Conservation (phyloP, 805 yeast genomes). For the Lipomyces starkeyi region DNA sequence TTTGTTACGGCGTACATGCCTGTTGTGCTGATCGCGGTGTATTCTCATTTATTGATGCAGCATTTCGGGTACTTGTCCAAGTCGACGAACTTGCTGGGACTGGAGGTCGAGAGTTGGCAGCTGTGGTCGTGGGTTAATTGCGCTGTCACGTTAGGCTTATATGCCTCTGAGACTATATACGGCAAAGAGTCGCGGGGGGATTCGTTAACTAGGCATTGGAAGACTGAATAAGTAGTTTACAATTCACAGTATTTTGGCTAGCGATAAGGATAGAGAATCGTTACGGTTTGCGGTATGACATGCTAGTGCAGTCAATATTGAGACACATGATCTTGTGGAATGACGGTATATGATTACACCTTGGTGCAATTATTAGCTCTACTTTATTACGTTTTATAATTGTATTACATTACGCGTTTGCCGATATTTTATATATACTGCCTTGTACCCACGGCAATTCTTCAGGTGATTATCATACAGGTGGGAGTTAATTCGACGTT, state of each 20-base stretch:
- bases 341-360: background rate
- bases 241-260: background rate
- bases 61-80: conserved; percentile 73
- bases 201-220: conserved; percentile 40
- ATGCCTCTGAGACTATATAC: conserved; percentile 71
- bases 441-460: background rate
- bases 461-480: background rate
- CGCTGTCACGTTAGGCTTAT: conserved; percentile 76
- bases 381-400: background rate
- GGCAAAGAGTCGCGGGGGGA: conserved; percentile 39
- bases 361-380: background rate
- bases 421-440: background rate
- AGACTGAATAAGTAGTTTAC: conserved; percentile 31
- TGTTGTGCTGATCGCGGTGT: conserved; percentile 90
- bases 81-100: conserved; percentile 66
- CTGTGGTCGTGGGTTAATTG: conserved; percentile 98
- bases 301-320: background rate
- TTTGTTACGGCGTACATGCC: conserved; percentile 89
- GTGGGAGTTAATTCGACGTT: background rate
- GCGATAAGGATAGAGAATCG: background rate
- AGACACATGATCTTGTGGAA: background rate
- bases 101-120: conserved; percentile 64
- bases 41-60: conserved; percentile 91
- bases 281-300: background rate
- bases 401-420: background rate